Evolutionary conservation across 2,329 filamentous ascomycete genomes (phyloP).

Genomic region (Pyrenochaeta sp.): DNA sequence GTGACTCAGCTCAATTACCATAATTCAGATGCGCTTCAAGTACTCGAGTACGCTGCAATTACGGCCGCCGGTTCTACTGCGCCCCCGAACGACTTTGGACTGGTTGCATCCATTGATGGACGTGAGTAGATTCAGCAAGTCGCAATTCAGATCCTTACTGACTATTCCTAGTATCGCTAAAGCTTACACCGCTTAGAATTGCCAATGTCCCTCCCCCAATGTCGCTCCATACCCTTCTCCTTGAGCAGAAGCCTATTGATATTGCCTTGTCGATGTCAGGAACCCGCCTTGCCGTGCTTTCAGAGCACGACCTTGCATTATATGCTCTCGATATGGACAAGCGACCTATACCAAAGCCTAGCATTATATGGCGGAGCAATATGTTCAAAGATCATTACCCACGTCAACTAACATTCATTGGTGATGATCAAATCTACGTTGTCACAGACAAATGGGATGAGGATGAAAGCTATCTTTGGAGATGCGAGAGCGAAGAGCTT

Average conservation of each 20-base stretch:
- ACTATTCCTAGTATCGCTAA: constrained; percentile 63
- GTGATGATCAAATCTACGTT: constrained; percentile 48
- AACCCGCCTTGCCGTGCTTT: constrained; percentile 72
- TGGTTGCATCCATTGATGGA: constrained; percentile 86
- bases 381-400: constrained; percentile 27
- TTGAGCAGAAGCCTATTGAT: constrained; percentile 73
- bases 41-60: constrained; percentile 72
- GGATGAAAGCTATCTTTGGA: constrained; percentile 41
- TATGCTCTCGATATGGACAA: constrained; percentile 73
- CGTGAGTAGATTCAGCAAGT: constrained; percentile 50
- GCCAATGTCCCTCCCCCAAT: constrained; percentile 94
- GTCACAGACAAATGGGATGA: constrained; percentile 45
- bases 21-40: constrained; percentile 59
- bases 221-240: constrained; percentile 77
- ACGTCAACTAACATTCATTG: constrained; percentile 60
- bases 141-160: constrained; percentile 21
- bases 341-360: constrained; percentile 57
- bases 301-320: constrained; percentile 70
- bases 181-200: constrained; percentile 83
- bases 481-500: constrained; percentile 26
- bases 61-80: constrained; percentile 73
- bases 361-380: constrained; percentile 52
- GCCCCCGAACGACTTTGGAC: constrained; percentile 78
- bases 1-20: neutral
- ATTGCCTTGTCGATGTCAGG: constrained; percentile 68